Percentiles rank a stretch among this genome's conserved stretches.
Evolutionary conservation across 805 yeast genomes (phyloP).

Genomic region (Barnettozyma vustinii): DNA sequence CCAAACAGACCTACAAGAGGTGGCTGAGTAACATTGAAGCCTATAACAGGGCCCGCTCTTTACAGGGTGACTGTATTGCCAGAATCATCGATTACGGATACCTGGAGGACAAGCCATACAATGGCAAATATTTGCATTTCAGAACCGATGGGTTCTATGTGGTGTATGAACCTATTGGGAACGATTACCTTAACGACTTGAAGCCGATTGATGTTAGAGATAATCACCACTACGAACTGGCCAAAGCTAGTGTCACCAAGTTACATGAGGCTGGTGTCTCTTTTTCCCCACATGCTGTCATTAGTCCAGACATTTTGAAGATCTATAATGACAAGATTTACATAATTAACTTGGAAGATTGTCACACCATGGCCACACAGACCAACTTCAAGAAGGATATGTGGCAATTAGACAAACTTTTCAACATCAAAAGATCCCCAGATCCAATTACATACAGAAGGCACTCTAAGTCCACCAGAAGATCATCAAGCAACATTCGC

Average conservation of each 20-base stretch:
- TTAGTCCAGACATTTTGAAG: constrained; percentile 17
- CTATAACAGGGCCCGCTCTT: constrained; percentile 10
- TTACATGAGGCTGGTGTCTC: constrained; percentile 20
- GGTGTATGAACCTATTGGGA: constrained; percentile 20
- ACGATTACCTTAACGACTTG: constrained; percentile 9
- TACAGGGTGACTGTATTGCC: constrained; percentile 23
- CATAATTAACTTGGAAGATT: constrained; percentile 22
- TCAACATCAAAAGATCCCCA: constrained; percentile 7
- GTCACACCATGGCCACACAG: constrained; percentile 4
- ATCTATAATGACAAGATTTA: constrained; percentile 15
- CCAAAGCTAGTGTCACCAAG: constrained; percentile 13
- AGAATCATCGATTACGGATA: constrained; percentile 23
- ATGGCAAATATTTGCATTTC: constrained; percentile 17
- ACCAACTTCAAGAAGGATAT: constrained; percentile 12
- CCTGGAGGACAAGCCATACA: constrained; percentile 22
- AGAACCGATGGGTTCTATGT: constrained; percentile 25
- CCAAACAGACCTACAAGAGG: constrained; percentile 14
- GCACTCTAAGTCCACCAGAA: not conserved
- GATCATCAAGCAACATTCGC: not conserved
- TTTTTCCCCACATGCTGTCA: constrained; percentile 15
- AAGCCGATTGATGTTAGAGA: constrained; percentile 10
- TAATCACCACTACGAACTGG: constrained; percentile 13
- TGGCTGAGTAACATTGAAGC: constrained; percentile 23
- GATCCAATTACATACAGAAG: not conserved
- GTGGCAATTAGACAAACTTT: constrained; percentile 11